phyloP scores from a whole-genome alignment of 257 asterid genomes.

The Eucommia ulmoides region DNA sequence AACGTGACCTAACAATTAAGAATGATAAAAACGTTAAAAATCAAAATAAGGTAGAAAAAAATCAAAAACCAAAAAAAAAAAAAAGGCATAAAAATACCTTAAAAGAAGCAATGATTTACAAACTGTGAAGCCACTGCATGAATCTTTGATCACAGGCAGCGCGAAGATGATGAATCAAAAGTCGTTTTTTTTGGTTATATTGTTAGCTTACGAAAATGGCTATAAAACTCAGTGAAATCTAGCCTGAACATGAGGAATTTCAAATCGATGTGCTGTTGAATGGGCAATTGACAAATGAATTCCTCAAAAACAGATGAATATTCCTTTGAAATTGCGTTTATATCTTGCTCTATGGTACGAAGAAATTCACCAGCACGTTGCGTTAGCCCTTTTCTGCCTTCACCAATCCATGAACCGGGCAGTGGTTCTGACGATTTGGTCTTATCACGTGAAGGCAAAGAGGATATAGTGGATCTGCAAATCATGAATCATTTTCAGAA shows the following conservation, averaged over 20 bases:
- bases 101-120: no score
- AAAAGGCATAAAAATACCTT: no score
- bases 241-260: conserved; percentile 90
- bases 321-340: conserved; percentile 68
- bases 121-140: no score
- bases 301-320: conserved; percentile 77
- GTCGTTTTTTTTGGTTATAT: no score
- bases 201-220: conserved; percentile 52
- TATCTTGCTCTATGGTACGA: conserved; percentile 57
- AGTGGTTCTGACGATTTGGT: conserved; percentile 44
- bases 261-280: conserved; percentile 79
- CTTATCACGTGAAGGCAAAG: conserved; percentile 35
- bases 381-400: conserved; percentile 86
- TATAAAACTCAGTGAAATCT: conserved; percentile 87
- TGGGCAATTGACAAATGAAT: conserved; percentile 77
- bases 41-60: no score
- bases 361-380: conserved; percentile 83
- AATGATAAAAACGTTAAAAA: no score
- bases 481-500: no score
- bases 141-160: no score
- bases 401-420: conserved; percentile 78
- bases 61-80: no score
- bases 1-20: no score
- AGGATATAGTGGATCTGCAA: conserved; percentile 47
- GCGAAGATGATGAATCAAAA: no score